These are phyloP conservation scores for Grigorovia humatica DNA, from an alignment of 805 yeast genomes.

Conservation along the genomic window DNA sequence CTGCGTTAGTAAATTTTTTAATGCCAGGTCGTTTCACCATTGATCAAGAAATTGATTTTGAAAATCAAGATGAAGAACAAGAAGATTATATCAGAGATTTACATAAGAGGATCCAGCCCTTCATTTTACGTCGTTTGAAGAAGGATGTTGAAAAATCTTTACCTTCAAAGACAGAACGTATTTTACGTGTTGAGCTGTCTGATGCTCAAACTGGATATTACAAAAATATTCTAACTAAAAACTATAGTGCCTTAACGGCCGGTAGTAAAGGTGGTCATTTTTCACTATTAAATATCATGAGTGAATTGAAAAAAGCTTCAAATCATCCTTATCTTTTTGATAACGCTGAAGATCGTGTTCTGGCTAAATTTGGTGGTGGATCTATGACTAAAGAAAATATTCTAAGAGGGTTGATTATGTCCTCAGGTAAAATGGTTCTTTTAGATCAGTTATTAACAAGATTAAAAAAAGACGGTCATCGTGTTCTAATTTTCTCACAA, in stretches of 20 bases:
- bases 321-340: slow-evolving; percentile 95
- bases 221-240: slow-evolving; percentile 84
- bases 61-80: slow-evolving; percentile 75
- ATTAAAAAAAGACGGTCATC: slow-evolving; percentile 84
- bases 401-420: slow-evolving; percentile 88
- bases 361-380: slow-evolving; percentile 52
- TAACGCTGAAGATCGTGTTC: slow-evolving; percentile 77
- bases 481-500: slow-evolving; percentile 90
- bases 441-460: slow-evolving; percentile 80
- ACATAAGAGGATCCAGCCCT: slow-evolving; percentile 81
- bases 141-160: slow-evolving; percentile 95
- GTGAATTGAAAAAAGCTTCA: slow-evolving; percentile 91
- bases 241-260: slow-evolving; percentile 82
- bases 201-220: slow-evolving; percentile 93
- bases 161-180: slow-evolving; percentile 93
- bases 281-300: slow-evolving; percentile 83
- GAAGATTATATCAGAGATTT: slow-evolving; percentile 80
- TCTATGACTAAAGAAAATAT: slow-evolving; percentile 62
- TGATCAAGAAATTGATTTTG: slow-evolving; percentile 93
- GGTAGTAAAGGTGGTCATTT: slow-evolving; percentile 72
- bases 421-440: slow-evolving; percentile 96
- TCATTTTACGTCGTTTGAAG: slow-evolving; percentile 82
- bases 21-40: slow-evolving; percentile 91
- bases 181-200: slow-evolving; percentile 86
- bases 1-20: slow-evolving; percentile 86